phyloP scores from a whole-genome alignment of 2,329 filamentous ascomycete genomes.

The Aspergillus piperis region DNA sequence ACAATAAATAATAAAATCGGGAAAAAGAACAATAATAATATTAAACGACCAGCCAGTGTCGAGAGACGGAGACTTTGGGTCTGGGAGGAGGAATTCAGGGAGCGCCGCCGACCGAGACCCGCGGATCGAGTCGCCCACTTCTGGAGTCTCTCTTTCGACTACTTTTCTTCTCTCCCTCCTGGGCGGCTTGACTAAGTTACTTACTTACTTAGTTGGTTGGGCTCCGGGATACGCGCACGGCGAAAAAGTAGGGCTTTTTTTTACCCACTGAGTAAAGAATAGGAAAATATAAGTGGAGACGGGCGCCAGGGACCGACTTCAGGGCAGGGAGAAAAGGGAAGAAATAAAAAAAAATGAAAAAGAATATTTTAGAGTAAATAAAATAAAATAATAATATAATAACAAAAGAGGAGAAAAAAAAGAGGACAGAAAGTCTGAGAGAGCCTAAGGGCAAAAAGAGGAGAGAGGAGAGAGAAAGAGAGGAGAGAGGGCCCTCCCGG shows the following conservation, averaged over 20 bases:
- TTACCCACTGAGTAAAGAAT: not conserved
- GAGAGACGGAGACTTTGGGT: conserved; percentile 12
- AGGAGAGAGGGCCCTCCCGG: too few relatives aligned
- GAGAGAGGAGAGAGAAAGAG: too few relatives aligned
- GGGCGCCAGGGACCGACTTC: conserved; percentile 24
- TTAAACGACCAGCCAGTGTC: conserved; percentile 9
- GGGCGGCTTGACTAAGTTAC: not conserved
- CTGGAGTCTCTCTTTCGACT: not conserved
- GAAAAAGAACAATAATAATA: conserved; percentile 16
- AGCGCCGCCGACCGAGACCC: conserved; percentile 23
- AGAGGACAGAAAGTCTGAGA: not conserved
- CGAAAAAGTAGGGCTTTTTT: conserved; percentile 20
- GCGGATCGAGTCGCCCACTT: conserved; percentile 17
- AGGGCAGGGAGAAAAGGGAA: not conserved
- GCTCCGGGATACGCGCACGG: conserved; percentile 15
- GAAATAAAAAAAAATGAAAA: not conserved
- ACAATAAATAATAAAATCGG: conserved; percentile 16
- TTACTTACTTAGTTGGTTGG: conserved; percentile 14
- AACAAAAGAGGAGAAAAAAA: not conserved
- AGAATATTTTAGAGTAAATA: not conserved
- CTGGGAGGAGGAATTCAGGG: conserved; percentile 25
- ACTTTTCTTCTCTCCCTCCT: not conserved
- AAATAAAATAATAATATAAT: not conserved
- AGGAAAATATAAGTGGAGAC: conserved; percentile 21
- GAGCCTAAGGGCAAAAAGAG: too few relatives aligned